These are phyloP conservation scores for Cryptosporidium sp. DNA, from an alignment of 169 alveolate species.

Conservation along the genomic window DNA sequence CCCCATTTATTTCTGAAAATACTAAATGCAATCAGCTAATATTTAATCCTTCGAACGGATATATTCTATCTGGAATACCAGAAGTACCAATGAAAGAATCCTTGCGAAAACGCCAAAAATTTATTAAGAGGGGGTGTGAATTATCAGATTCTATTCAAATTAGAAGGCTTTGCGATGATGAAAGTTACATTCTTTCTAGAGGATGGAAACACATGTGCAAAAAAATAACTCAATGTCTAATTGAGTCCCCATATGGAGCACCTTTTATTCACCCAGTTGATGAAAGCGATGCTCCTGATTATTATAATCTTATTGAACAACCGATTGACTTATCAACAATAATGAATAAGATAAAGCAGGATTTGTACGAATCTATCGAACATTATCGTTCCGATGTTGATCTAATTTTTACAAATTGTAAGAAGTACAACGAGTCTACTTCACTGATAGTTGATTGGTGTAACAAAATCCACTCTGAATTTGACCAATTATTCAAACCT, in stretches of 20 bases:
- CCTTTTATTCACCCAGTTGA: conserved; percentile 74
- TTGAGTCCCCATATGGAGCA: conserved; percentile 69
- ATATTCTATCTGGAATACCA: conserved; percentile 16
- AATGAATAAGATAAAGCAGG: conserved; percentile 64
- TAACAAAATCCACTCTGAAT: conserved; percentile 45
- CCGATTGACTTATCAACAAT: conserved; percentile 57
- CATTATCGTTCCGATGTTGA: conserved; percentile 40
- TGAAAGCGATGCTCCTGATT: conserved; percentile 72
- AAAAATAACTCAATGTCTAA: conserved; percentile 69
- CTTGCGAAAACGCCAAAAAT: conserved; percentile 25
- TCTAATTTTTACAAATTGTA: conserved; percentile 37
- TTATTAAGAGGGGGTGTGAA: conserved; percentile 36
- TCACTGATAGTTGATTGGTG: conserved; percentile 67
- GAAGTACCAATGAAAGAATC: conserved; percentile 39
- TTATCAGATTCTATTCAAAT: conserved; percentile 54
- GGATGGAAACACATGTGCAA: conserved; percentile 75
- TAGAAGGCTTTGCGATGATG: conserved; percentile 66
- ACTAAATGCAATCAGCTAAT: neutral
- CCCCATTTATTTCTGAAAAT: neutral
- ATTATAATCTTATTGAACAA: conserved; percentile 42
- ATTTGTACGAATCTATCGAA: conserved; percentile 39
- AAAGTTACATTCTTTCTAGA: conserved; percentile 45
- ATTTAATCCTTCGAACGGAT: conserved; percentile 11
- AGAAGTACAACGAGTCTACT: conserved; percentile 50
- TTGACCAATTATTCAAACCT: conserved; percentile 38